Conservation (phyloP, 768 basidiomycete genomes). For the Pleurotus eryngii region DNA sequence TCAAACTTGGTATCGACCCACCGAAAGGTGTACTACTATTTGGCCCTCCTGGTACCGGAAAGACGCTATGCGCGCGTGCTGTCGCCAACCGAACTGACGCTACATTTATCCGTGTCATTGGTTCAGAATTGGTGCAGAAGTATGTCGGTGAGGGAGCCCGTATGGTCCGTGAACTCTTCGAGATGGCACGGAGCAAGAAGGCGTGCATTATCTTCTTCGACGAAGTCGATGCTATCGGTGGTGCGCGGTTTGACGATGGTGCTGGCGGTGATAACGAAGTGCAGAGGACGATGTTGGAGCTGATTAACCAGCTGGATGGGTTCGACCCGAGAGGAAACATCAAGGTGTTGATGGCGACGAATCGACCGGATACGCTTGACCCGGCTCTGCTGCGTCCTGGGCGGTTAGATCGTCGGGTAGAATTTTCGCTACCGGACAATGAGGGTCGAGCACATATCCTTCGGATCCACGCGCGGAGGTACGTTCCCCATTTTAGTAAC, state of each 20-base stretch:
- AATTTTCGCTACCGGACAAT: conserved; percentile 91
- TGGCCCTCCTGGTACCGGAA: conserved; percentile 97
- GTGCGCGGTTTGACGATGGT: conserved; percentile 96
- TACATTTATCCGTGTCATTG: conserved; percentile 98
- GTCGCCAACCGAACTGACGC: conserved; percentile 99
- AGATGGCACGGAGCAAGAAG: conserved; percentile 98
- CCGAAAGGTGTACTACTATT: conserved; percentile 97
- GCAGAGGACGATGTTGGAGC: conserved; percentile 97
- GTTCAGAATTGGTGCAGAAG: conserved; percentile 99
- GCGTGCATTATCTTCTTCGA: conserved; percentile 99
- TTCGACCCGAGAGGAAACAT: conserved; percentile 99
- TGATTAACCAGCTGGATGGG: conserved; percentile 98
- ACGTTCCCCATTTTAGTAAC: conserved; percentile 11
- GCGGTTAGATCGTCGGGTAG: conserved; percentile 93
- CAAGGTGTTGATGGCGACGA: conserved; percentile 99
- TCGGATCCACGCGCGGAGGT: conserved; percentile 95
- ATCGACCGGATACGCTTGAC: conserved; percentile 96
- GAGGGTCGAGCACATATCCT: conserved; percentile 97
- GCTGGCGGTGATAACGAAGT: conserved; percentile 99
- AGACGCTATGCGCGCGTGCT: conserved; percentile 96
- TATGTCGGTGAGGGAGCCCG: conserved; percentile 99
- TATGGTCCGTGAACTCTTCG: conserved; percentile 98
- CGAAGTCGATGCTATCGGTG: conserved; percentile 97
- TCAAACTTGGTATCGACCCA: conserved; percentile 97
- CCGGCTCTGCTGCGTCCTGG: conserved; percentile 95